Conservation (phyloP, 2,329 filamentous ascomycete genomes). For the Ophiocordyceps camponoti-rufipedis region DNA sequence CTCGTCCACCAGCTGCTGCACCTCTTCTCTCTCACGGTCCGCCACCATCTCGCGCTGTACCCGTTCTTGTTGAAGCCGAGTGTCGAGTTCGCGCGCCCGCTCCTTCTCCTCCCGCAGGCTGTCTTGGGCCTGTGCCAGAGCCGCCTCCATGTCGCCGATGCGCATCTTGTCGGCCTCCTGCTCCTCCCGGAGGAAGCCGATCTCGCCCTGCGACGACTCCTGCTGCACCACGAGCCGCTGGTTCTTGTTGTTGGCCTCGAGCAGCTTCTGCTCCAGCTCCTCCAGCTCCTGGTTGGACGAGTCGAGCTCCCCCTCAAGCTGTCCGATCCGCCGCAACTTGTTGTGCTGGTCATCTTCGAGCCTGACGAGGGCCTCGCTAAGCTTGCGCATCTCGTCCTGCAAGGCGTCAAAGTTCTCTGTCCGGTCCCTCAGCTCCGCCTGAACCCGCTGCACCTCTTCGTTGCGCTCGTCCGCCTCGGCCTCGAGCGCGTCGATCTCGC, state of each 20-base stretch:
- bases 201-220: slow-evolving; percentile 82
- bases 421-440: slow-evolving; percentile 54
- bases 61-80: slow-evolving; percentile 61
- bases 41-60: slow-evolving; percentile 76
- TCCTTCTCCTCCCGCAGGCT: slow-evolving; percentile 74
- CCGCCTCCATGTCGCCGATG: slow-evolving; percentile 81
- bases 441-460: slow-evolving; percentile 50
- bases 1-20: slow-evolving; percentile 83
- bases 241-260: slow-evolving; percentile 73
- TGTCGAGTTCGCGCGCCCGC: slow-evolving; percentile 50
- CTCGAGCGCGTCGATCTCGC: slow-evolving; percentile 48
- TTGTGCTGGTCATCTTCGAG: slow-evolving; percentile 79
- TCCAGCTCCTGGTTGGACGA: slow-evolving; percentile 79
- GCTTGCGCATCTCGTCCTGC: slow-evolving; percentile 81
- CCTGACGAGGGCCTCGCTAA: slow-evolving; percentile 71
- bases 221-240: slow-evolving; percentile 78
- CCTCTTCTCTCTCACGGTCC: slow-evolving; percentile 81
- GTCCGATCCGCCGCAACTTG: slow-evolving; percentile 61
- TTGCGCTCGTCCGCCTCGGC: slow-evolving; percentile 55
- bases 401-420: slow-evolving; percentile 82
- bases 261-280: slow-evolving; percentile 64
- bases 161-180: slow-evolving; percentile 96
- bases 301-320: slow-evolving; percentile 64
- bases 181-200: slow-evolving; percentile 88
- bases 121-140: slow-evolving; percentile 61